Evolutionary conservation across 2,329 filamentous ascomycete genomes (phyloP).

Genomic region (Westerdykella aurantiaca): DNA sequence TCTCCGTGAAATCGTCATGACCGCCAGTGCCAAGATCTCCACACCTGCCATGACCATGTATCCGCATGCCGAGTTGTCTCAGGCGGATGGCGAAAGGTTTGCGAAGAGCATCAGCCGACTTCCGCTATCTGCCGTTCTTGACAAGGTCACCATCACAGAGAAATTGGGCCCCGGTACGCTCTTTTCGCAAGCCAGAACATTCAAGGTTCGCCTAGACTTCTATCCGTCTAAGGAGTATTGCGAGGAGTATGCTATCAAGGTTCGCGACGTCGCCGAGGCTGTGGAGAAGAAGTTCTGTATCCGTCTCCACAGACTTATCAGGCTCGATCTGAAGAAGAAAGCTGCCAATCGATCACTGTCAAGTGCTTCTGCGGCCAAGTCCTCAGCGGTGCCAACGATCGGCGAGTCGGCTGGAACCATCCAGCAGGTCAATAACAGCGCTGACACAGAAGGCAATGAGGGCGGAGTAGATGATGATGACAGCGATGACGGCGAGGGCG

Average conservation of each 20-base stretch:
- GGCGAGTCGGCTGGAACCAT: conserved; percentile 56
- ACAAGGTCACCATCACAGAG: conserved; percentile 76
- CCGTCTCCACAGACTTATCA: conserved; percentile 62
- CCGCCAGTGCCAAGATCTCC: conserved; percentile 79
- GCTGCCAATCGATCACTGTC: conserved; percentile 53
- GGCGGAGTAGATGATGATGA: conserved; percentile 63
- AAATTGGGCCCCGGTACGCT: conserved; percentile 65
- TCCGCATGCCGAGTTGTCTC: conserved; percentile 64
- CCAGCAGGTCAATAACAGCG: conserved; percentile 37
- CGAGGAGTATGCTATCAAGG: conserved; percentile 75
- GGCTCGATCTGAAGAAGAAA: conserved; percentile 75
- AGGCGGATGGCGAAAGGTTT: conserved; percentile 67
- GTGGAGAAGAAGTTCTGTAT: conserved; percentile 77
- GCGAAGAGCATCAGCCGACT: conserved; percentile 88
- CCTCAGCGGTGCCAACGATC: conserved; percentile 70
- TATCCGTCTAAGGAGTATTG: conserved; percentile 81
- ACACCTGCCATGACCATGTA: conserved; percentile 87
- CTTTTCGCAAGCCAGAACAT: conserved; percentile 71
- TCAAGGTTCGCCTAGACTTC: conserved; percentile 73
- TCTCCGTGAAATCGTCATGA: conserved; percentile 97
- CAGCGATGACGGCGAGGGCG: conserved; percentile 59
- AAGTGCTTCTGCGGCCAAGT: conserved; percentile 44
- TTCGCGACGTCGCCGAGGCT: conserved; percentile 69
- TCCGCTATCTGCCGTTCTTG: conserved; percentile 75
- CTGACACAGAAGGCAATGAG: conserved; percentile 39